Base-by-base conservation (phyloP, 2,329 filamentous ascomycete genomes). In the Pyrenochaeta sp. region DNA sequence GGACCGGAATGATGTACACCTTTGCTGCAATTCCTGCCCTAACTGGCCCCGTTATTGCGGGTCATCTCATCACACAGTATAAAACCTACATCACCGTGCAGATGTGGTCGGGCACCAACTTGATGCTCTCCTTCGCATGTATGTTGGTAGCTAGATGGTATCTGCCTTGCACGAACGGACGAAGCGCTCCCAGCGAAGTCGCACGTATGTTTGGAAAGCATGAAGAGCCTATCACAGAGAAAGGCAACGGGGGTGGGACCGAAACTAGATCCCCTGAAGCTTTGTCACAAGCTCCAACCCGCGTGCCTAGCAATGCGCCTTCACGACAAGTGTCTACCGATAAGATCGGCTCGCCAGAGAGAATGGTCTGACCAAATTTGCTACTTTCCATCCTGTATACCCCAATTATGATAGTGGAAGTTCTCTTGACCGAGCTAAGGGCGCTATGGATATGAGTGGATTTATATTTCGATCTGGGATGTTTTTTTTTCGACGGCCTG, bases 1-100 rank as follows among this genome's bases (percentile, higher is more conserved):
- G 82, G 82, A 80, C 77, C 2, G 82, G 82, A 42, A 83, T 84
- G 81, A 83, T 84, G 82, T 84, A 83, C 72, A 78, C 77, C 10
- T 70, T 73, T 44, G 77, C 81, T 8, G 80, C 80, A 1, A 65
- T 79, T 1, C 79, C 78, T n/a, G 76, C 81, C 1, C 74, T 84
- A 9, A 72, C 76, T 4, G 82, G 82, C 2, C 82, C 82, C 1
- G 69, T 83, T 56, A 79, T 84, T 54, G 79, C 79, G 19, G 82
- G 82, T 9, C 72, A 80, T 57, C 68, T 84, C 40, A 78, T 83
- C 60, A 77, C 74, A 2, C 43, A 70, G 34, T 82, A 75, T 52
- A 58, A 72, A 12, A 77, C 70, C 13, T 83, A 79, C 61, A 61
- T 82, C 47, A 79, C 80, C 1, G 79, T 84, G 3, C 81, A 84